Evolutionary conservation across 176 grass and related monocot genomes (phyloP).

Genomic region (Secale cereale): DNA sequence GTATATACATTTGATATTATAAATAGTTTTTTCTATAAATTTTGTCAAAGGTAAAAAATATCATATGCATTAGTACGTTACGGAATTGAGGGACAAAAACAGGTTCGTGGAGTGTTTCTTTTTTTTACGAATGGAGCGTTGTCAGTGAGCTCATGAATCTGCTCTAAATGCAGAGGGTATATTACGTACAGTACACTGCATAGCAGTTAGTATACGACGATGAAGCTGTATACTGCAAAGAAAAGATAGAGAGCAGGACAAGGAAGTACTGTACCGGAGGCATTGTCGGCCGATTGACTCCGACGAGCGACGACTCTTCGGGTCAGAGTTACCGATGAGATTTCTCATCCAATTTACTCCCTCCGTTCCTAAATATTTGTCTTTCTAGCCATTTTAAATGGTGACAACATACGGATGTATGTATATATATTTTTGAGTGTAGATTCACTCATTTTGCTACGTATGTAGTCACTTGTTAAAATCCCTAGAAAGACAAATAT

Average conservation of each 20-base stretch:
- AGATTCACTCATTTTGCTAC: no score
- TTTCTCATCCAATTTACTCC: not conserved
- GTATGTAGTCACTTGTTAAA: no score
- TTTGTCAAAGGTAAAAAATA: no score
- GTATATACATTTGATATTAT: no score
- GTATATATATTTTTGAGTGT: no score
- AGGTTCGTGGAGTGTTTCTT: not conserved
- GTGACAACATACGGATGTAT: no score
- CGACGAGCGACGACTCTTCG: not conserved
- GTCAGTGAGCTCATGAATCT: constrained; percentile 27
- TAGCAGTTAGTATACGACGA: not conserved
- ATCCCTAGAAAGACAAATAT: no score
- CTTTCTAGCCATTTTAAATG: no score
- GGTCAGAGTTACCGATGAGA: constrained; percentile 6
- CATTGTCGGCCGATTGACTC: not conserved
- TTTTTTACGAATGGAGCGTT: not conserved
- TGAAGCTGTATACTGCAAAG: not conserved
- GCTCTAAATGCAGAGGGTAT: not conserved
- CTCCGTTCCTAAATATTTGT: no score
- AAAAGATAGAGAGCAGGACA: not conserved
- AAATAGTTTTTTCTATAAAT: no score
- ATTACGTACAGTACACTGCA: not conserved
- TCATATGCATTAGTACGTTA: no score
- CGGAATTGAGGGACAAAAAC: no score
- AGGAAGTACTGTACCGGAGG: not conserved